Evolutionary conservation across 768 basidiomycete species (phyloP), one percentile per base, ranked within the genome.

Genomic region (Trametes elegans): DNA sequence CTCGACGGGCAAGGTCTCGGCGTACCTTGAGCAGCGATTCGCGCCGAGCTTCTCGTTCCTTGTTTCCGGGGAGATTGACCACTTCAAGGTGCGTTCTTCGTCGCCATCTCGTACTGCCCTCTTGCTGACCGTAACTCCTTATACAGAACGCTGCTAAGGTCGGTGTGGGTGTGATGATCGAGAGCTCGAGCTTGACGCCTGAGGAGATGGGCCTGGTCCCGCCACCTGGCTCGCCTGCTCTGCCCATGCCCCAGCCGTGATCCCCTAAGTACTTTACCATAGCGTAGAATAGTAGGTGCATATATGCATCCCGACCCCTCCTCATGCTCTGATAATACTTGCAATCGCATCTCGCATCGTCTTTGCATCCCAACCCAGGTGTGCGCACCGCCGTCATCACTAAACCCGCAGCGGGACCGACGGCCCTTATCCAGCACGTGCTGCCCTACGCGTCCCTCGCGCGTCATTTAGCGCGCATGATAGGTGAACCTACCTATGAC

Each of bases 151-250:
- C 92, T 36, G 90, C 93, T 26, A 96, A 94, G 74, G 87, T 97
- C 56, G 96, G 96, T 58, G 87, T 98, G 8, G 95, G 95, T 76
- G 92, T 98, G 71, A 96, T 94, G 92, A 92, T 98, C 58, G 95
- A 98, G 80, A 88, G 86, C 68, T 82, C 85, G 32, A 80, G 75
- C 59, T 70, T 92, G 73, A 86, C 87, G 18, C 88, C 87, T 7
- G 90, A 92, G 75, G 90, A 92, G 76, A 89, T 91, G 89, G 71
- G 70, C 54, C 64, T 71, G 66, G 63, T 66, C 43, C 66, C 61
- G 19, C 65, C 62, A 45, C 66, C 68, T 7, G 59, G 58, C 24
- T 59, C 58, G 21, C 63, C 65, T 11, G 32, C 42, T 23, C 40
- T 50, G 29, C 53, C 58, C 26, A 49, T 54, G 57, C 58, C 54